Evolutionary conservation across 2,329 filamentous ascomycete species (phyloP).

Genomic region (Phaeosphaeria sp.): DNA sequence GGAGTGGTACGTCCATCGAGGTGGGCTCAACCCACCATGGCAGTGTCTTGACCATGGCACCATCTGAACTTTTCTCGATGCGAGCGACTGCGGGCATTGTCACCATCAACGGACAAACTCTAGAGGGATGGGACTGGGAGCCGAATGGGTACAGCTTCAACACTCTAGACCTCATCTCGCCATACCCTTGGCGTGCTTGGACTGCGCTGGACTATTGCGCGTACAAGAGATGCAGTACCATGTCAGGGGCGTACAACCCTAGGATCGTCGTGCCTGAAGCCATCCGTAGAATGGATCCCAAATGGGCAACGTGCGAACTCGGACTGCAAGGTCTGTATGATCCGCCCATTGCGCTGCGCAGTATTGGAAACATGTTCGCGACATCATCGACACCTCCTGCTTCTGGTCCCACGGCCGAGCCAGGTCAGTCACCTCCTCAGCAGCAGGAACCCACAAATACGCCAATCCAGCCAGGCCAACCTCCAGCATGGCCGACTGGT

Average conservation of each 20-base stretch:
- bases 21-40: conserved; percentile 18
- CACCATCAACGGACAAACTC: conserved; percentile 5
- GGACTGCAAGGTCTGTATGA: conserved; percentile 20
- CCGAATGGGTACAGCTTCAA: conserved; percentile 21
- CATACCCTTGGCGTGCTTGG: conserved; percentile 22
- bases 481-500: conserved; percentile 6
- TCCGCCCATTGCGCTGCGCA: conserved; percentile 17
- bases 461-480: conserved; percentile 3
- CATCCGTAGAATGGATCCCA: conserved; percentile 20
- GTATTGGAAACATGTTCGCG: conserved; percentile 21
- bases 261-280: conserved; percentile 21
- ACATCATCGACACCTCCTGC: conserved; percentile 11
- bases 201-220: conserved; percentile 14
- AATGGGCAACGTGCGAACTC: conserved; percentile 25
- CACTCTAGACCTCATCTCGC: conserved; percentile 14
- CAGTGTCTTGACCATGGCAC: conserved; percentile 22
- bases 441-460: conserved; percentile 14
- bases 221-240: conserved; percentile 10
- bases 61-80: conserved; percentile 21
- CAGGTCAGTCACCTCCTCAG: conserved; percentile 29
- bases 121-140: neutral
- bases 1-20: conserved; percentile 15
- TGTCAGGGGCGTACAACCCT: conserved; percentile 19
- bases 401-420: conserved; percentile 4
- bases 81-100: conserved; percentile 13